phyloP scores from a whole-genome alignment of 2,329 filamentous ascomycete genomes.

The Penicillium sp. region DNA sequence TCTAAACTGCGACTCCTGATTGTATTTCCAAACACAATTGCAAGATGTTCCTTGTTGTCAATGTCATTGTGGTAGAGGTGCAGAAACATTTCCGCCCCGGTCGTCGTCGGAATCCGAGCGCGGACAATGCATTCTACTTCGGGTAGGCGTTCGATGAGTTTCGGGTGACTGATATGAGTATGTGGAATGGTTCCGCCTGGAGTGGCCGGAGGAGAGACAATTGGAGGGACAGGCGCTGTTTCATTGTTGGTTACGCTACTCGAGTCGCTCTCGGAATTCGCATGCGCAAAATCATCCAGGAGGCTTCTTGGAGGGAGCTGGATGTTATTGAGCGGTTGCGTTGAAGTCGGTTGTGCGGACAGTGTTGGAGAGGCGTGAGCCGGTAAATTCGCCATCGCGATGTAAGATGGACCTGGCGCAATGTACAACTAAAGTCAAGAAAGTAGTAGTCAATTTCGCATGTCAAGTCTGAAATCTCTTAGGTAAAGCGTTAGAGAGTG shows the following conservation, averaged over 20 bases:
- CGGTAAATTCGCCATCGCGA: constrained; percentile 60
- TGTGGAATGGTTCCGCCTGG: constrained; percentile 44
- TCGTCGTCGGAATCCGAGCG: constrained; percentile 90
- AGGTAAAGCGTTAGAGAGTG: not conserved
- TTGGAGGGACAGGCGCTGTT: constrained; percentile 56
- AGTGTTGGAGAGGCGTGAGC: constrained; percentile 59
- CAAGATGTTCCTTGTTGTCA: constrained; percentile 94
- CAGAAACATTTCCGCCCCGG: constrained; percentile 93
- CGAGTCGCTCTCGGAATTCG: constrained; percentile 26
- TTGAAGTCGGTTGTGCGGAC: constrained; percentile 42
- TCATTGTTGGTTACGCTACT: constrained; percentile 34
- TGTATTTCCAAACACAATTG: constrained; percentile 90
- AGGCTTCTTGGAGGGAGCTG: constrained; percentile 25
- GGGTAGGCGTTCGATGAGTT: constrained; percentile 75
- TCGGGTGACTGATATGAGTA: constrained; percentile 63
- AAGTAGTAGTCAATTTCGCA: not conserved
- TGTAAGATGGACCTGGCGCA: constrained; percentile 10
- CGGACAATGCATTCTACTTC: constrained; percentile 92
- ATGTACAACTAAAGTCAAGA: constrained; percentile 3
- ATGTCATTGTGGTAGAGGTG: constrained; percentile 92
- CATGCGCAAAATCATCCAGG: constrained; percentile 22
- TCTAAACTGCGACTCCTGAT: constrained; percentile 73
- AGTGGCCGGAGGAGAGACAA: constrained; percentile 57
- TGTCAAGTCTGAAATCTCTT: not conserved
- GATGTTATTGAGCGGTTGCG: constrained; percentile 28